phyloP scores from a whole-genome alignment of 345 rosid genomes.

The Lepidium aucheri region DNA sequence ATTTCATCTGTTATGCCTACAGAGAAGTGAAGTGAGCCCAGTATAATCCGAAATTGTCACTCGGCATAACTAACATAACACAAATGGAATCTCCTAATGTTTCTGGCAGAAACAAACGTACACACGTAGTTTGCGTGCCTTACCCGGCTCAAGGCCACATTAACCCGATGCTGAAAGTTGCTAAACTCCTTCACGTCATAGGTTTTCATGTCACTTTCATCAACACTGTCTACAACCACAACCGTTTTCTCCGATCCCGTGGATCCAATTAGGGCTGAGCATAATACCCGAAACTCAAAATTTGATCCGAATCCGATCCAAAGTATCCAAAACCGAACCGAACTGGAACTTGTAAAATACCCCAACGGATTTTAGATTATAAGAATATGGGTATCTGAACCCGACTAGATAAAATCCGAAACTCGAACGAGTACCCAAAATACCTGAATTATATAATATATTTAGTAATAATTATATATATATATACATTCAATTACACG shows the following conservation, averaged over 20 bases:
- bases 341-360: too few relatives aligned
- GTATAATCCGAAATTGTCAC: not conserved
- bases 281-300: too few relatives aligned
- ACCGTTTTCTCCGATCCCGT: slow-evolving; percentile 23
- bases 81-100: not conserved
- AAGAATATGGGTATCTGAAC: too few relatives aligned
- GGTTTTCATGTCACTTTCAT: slow-evolving; percentile 45
- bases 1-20: not conserved
- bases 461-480: too few relatives aligned
- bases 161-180: slow-evolving; percentile 36
- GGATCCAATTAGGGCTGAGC: too few relatives aligned
- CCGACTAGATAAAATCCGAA: too few relatives aligned
- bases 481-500: too few relatives aligned
- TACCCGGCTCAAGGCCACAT: slow-evolving; percentile 47
- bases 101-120: not conserved
- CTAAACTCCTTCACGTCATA: slow-evolving; percentile 30
- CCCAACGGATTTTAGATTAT: too few relatives aligned
- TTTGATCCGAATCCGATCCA: too few relatives aligned
- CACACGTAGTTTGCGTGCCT: slow-evolving; percentile 36
- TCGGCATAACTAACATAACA: not conserved
- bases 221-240: slow-evolving; percentile 33
- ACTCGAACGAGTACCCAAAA: too few relatives aligned
- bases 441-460: too few relatives aligned
- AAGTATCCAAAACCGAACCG: too few relatives aligned
- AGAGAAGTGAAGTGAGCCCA: not conserved